Evolutionary conservation across 345 rosid genomes (phyloP).

Genomic region (Citrus medica): DNA sequence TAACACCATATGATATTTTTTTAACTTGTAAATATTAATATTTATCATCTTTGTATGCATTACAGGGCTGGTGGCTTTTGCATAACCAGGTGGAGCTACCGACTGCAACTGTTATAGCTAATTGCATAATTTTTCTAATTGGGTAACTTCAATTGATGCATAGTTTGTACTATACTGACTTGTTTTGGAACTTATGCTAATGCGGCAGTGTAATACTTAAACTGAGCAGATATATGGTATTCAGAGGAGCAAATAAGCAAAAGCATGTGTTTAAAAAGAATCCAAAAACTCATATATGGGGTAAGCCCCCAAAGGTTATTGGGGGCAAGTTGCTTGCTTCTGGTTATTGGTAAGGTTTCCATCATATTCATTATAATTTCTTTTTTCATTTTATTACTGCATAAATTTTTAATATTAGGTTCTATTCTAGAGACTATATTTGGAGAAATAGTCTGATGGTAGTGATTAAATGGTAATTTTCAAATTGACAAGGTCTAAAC

Average conservation of each 20-base stretch:
- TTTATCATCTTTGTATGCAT: conserved; percentile 15
- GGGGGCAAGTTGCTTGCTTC: conserved; percentile 95
- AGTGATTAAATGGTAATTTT: background rate
- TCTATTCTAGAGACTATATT: background rate
- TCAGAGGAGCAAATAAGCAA: conserved; percentile 93
- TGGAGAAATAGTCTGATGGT: background rate
- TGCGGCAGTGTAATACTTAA: background rate
- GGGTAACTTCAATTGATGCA: conserved; percentile 47
- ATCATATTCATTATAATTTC: background rate
- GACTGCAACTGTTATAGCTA: conserved; percentile 46
- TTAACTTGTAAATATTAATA: background rate
- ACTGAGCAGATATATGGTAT: conserved; percentile 64
- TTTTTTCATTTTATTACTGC: background rate
- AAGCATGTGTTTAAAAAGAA: conserved; percentile 86
- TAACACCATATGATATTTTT: background rate
- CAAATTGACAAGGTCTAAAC: background rate
- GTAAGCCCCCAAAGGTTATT: conserved; percentile 72
- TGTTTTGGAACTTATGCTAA: background rate
- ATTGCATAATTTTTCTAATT: conserved; percentile 59
- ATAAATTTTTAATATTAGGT: background rate
- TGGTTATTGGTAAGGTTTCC: conserved; percentile 72
- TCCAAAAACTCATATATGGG: conserved; percentile 81
- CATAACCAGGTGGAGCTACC: conserved; percentile 69
- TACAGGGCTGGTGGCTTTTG: conserved; percentile 96
- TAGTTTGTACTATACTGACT: background rate